Base-by-base conservation (phyloP, 1,284 basidiomycete genomes). In the Pseudozyma thailandica region DNA sequence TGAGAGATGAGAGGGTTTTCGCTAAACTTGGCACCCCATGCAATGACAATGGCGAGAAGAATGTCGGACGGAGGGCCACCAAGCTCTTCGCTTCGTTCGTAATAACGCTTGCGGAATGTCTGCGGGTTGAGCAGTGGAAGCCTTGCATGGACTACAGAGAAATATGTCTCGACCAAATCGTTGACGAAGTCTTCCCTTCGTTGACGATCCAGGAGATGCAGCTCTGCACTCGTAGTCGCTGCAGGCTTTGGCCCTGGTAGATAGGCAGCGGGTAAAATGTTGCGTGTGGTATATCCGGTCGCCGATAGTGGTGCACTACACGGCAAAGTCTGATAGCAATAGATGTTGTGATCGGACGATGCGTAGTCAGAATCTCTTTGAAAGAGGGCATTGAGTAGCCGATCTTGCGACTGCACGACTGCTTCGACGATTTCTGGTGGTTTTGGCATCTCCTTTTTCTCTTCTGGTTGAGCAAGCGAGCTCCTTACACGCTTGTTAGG, bases 1-100 rank as follows among this genome's bases (percentile, higher is more conserved):
- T 89, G 87, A 6, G 89, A 86, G 44, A 95, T 87, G 63, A 93
- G 84, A 0, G 90, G 89, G 80, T 94, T 91, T 74, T 94, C 92
- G 10, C 91, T 91, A 82, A 95, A 95, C 76, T 93, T 92, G 39
- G 92, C 90, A 20, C 93, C 93, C 90, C 92, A 94, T 0, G 93
- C 92, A 45, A 96, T 86, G n/a, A 94, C 90, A 1, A 91, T 90
- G 4, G 93, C 93, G 35, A 95, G 86, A 16, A 94, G 85, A 3
- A 90, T 88, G 41, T 90, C 90, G 58, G 91, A 88, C 2, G 75
- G 64, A 15, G 72, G 44, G 12, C 65, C 68, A 46, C 75, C 71
- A 0, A 66, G 41, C 42, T 76, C 72, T 23, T 58, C 33, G 18
- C 54, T 49, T 6, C 57, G 54, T 31, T 71, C 60, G 43, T 65